Conservation (phyloP, 2,329 filamentous ascomycete species). For the Penicillium sp. region DNA sequence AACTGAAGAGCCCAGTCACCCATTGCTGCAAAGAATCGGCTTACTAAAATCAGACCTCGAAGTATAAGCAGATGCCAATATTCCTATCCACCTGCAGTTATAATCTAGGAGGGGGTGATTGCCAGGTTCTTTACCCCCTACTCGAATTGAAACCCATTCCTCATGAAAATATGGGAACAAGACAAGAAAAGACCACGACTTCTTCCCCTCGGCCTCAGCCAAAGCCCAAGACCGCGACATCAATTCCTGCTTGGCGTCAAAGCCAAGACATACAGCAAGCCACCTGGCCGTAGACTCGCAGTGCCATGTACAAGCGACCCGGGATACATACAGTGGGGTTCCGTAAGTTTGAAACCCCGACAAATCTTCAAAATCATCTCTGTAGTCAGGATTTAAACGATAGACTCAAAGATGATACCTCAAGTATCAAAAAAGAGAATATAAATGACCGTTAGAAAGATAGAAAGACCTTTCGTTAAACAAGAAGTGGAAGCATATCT, state of each 20-base stretch:
- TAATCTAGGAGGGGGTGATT: neutral
- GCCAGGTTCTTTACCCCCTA: neutral
- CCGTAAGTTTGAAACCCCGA: no score
- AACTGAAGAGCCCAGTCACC: neutral
- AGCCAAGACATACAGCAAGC: slow-evolving; percentile 17
- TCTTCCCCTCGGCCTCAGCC: neutral
- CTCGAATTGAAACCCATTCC: neutral
- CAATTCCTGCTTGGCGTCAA: neutral
- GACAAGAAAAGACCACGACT: neutral
- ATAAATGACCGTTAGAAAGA: no score
- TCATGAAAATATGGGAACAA: neutral
- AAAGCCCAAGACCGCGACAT: slow-evolving; percentile 5
- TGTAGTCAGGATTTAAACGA: no score
- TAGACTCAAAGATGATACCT: no score
- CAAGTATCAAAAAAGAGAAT: no score
- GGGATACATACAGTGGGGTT: no score
- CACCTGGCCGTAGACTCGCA: slow-evolving; percentile 3
- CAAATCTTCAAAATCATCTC: no score
- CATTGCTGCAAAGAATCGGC: neutral
- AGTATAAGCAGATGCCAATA: no score
- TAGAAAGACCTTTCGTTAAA: no score
- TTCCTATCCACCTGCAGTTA: no score
- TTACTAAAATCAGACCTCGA: no score
- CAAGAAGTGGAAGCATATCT: no score
- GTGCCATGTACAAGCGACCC: neutral